phyloP scores from a whole-genome alignment of 352 stramenopile genomes.

The Pythium scleroteichum region DNA sequence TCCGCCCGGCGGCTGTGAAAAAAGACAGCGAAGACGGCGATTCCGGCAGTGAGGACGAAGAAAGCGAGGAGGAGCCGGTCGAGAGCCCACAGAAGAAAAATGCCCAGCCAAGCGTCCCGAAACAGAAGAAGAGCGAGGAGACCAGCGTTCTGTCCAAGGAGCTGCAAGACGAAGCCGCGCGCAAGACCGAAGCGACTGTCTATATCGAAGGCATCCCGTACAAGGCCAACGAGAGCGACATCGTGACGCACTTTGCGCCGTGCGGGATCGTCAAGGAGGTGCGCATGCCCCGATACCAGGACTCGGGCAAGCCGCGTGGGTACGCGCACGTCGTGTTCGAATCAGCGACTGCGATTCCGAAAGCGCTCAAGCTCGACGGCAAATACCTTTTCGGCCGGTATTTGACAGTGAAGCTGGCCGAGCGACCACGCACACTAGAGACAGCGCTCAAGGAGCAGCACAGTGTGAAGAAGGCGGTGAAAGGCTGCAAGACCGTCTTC shows the following conservation, averaged over 20 bases:
- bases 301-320: conserved; percentile 89
- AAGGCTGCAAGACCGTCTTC: conserved; percentile 86
- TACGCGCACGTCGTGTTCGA: conserved; percentile 94
- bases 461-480: conserved; percentile 62
- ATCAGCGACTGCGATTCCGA: conserved; percentile 56
- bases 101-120: conserved; percentile 32
- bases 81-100: conserved; percentile 57
- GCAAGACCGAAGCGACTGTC: conserved; percentile 84
- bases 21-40: conserved; percentile 7
- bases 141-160: conserved; percentile 16
- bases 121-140: conserved; percentile 31
- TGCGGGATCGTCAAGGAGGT: conserved; percentile 92
- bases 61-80: conserved; percentile 31
- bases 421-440: conserved; percentile 73
- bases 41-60: conserved; percentile 28
- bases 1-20: conserved; percentile 42
- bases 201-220: conserved; percentile 97
- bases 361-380: conserved; percentile 86
- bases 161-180: conserved; percentile 60
- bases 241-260: conserved; percentile 89
- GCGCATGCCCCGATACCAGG: conserved; percentile 92
- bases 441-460: conserved; percentile 70
- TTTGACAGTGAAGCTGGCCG: conserved; percentile 83
- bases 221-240: conserved; percentile 85
- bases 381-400: conserved; percentile 90